Evolutionary conservation across 169 alveolate genomes (phyloP).

Genomic region (Eimeria falciformis): DNA sequence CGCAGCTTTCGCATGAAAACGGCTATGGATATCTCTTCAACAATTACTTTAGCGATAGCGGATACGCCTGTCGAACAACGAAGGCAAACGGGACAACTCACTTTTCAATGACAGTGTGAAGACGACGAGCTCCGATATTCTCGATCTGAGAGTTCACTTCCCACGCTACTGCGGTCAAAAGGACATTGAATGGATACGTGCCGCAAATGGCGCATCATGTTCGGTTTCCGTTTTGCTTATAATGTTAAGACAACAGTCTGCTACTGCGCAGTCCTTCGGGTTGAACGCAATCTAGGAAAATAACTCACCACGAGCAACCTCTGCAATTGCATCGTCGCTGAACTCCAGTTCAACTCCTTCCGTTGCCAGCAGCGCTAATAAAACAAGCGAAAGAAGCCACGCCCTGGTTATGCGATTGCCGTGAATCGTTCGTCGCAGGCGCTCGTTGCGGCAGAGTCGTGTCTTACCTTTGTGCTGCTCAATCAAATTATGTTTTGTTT

Average conservation of each 20-base stretch:
- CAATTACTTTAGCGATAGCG: not conserved
- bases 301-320: conserved; percentile 76
- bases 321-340: conserved; percentile 73
- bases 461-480: conserved; percentile 82
- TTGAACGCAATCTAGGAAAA: not conserved
- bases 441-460: not conserved
- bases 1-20: not conserved
- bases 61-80: not conserved
- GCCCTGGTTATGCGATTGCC: not conserved
- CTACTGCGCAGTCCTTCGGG: not conserved
- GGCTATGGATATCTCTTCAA: not conserved
- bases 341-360: conserved; percentile 88
- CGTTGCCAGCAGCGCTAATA: conserved; percentile 85
- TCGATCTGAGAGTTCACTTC: conserved; percentile 90
- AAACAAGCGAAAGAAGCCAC: not conserved
- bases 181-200: not conserved
- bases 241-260: not conserved
- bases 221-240: not conserved
- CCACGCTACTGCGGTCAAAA: conserved; percentile 79
- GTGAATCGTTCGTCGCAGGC: not conserved
- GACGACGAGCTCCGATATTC: conserved; percentile 94
- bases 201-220: not conserved
- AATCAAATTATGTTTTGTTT: conserved; percentile 88
- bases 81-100: not conserved
- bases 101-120: conserved; percentile 91